Evolutionary conservation across 2,329 filamentous ascomycete genomes (phyloP).

Genomic region (Stagonosporopsis chrysanthemi): DNA sequence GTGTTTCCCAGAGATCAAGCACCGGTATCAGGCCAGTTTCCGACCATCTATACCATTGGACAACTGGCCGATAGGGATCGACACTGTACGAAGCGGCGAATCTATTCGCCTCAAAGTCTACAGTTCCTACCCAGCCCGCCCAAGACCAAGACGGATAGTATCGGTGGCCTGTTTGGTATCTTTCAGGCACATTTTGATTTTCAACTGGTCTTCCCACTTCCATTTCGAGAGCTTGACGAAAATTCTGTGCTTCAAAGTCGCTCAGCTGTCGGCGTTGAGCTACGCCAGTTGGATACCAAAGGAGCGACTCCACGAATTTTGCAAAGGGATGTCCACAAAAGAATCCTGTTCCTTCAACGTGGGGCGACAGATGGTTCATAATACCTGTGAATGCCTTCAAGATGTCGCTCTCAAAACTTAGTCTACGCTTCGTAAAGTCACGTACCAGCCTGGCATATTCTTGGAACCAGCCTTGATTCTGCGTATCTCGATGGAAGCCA

Average conservation of each 20-base stretch:
- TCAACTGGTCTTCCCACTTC: neutral
- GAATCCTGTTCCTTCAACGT: slow-evolving; percentile 1
- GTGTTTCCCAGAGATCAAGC: neutral
- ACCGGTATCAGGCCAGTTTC: neutral
- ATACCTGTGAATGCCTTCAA: slow-evolving; percentile 1
- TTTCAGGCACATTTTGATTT: neutral
- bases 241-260: neutral
- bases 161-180: neutral
- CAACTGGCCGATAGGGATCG: neutral
- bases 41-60: slow-evolving; percentile 2
- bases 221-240: neutral
- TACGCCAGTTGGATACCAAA: neutral
- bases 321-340: slow-evolving; percentile 1
- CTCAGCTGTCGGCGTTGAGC: neutral
- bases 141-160: slow-evolving; percentile 3
- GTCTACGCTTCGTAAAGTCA: neutral
- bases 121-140: slow-evolving; percentile 1
- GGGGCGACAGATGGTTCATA: neutral
- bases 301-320: neutral
- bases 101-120: neutral
- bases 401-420: slow-evolving; percentile 1
- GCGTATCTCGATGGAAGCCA: neutral
- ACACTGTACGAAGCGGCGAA: neutral
- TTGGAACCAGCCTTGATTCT: slow-evolving; percentile 1
- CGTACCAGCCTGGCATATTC: neutral